Evolutionary conservation across 2,329 filamentous ascomycete species (phyloP).

Genomic region (Didymella exigua): DNA sequence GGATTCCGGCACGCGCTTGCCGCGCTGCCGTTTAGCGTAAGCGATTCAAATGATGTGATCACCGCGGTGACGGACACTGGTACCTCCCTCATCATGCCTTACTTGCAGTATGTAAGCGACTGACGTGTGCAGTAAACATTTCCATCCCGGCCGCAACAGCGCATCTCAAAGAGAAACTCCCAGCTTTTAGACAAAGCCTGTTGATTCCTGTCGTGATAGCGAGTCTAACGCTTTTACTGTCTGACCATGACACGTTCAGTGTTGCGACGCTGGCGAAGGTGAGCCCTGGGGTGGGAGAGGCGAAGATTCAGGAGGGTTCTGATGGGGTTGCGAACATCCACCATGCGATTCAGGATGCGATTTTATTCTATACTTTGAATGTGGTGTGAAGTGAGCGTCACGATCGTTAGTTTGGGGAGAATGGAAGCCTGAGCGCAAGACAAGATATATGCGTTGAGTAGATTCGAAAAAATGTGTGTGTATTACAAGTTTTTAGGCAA

Average conservation of each 20-base stretch:
- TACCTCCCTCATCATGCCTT: not conserved
- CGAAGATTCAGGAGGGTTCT: slow-evolving; percentile 16
- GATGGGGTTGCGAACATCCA: slow-evolving; percentile 26
- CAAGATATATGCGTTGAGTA: not conserved
- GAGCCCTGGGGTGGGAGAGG: slow-evolving; percentile 7
- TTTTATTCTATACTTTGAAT: slow-evolving; percentile 17
- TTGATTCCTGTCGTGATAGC: slow-evolving; percentile 18
- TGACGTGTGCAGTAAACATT: slow-evolving; percentile 11
- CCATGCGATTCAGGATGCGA: slow-evolving; percentile 21
- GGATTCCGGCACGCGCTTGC: slow-evolving; percentile 21
- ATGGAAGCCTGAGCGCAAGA: not conserved
- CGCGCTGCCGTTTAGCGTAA: slow-evolving; percentile 14
- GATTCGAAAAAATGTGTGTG: not conserved
- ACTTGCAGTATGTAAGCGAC: not conserved
- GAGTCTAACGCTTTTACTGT: slow-evolving; percentile 20
- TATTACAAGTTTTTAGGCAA: slow-evolving; percentile 4
- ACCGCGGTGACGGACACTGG: slow-evolving; percentile 18
- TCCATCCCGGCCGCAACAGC: slow-evolving; percentile 19
- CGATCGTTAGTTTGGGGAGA: not conserved
- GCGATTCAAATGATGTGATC: slow-evolving; percentile 15
- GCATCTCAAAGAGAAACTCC: slow-evolving; percentile 19
- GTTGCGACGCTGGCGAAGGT: slow-evolving; percentile 17
- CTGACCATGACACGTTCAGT: slow-evolving; percentile 29
- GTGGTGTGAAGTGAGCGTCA: not conserved
- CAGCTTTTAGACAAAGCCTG: slow-evolving; percentile 18